Base-by-base conservation (phyloP, 257 asterid species). In the Agastache rugosa region DNA sequence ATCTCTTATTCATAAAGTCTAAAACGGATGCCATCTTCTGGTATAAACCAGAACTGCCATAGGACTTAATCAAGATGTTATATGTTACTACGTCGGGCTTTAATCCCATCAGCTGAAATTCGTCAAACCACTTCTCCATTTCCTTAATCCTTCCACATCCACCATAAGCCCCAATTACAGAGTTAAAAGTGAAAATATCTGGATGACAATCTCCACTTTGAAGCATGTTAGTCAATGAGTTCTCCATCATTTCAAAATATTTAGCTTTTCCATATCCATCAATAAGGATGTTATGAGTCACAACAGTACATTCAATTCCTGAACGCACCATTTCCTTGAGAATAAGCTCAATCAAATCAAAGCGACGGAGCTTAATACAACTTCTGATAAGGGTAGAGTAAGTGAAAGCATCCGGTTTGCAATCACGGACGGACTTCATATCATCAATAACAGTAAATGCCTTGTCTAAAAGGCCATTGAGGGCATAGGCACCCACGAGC, bases 111-210 rank as follows among this genome's bases (percentile, higher is more conserved):
- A 78, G 72, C 87, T 78, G 92, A 87, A 92, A 94, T 76, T 90
- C 96, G 74, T 87, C 91, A 80, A 89, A 94, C 97, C 97, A 87
- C 73, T 83, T 87, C 83, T 94, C 97, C 96, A 90, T 88, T 81
- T 90, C 88, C 71, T 83, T 63, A 74, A 94, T 85, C 79, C 78
- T 75, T 55, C 92, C 89, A 69, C 84, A 86, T 53, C 76, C 79
- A 25, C 97, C 97, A 15, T 88, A 94, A 55, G 97, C 91, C 73
- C 96, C 97, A 45, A 92, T 67, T 2, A 90, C 89, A 2, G 96
- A 89, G 80, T 92, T 92, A 35, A 92, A 86, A 22, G 99, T 92
- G 80, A 82, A 83, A 79, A 85, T 77, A 81, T 94, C 97, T 0
- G 96, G 97, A 80, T 54, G 76, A 71, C 89, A 82, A 0, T 78